These are phyloP conservation scores for Trifolium dubium DNA, from an alignment of 306 rosid species.

Conservation along the genomic window DNA sequence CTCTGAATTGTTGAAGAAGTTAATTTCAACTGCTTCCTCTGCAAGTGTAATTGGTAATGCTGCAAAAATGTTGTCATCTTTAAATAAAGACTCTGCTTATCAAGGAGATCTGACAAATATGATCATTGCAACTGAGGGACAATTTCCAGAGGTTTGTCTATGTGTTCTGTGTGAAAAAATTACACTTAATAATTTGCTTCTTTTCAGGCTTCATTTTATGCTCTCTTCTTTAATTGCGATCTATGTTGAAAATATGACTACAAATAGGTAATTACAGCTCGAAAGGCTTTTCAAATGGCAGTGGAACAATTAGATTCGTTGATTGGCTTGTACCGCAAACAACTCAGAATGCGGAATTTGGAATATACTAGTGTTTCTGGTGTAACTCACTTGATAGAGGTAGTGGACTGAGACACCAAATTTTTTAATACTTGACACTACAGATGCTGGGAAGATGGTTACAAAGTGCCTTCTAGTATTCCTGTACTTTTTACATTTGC, in stretches of 20 bases:
- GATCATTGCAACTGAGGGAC: slow-evolving; percentile 61
- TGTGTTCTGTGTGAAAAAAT: slow-evolving; percentile 29
- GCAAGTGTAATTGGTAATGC: slow-evolving; percentile 63
- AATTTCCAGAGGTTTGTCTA: slow-evolving; percentile 71
- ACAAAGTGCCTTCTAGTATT: slow-evolving; percentile 14
- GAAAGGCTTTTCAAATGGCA: slow-evolving; percentile 64
- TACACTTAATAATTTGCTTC: slow-evolving; percentile 23
- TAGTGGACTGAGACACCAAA: slow-evolving; percentile 43
- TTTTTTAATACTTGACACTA: slow-evolving; percentile 16
- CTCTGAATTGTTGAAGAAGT: slow-evolving; percentile 70
- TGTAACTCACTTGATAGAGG: slow-evolving; percentile 89
- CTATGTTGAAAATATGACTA: slow-evolving; percentile 32
- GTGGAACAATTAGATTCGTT: slow-evolving; percentile 69
- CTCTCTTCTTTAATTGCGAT: slow-evolving; percentile 16
- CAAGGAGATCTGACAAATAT: slow-evolving; percentile 71
- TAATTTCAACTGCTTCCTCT: slow-evolving; percentile 77
- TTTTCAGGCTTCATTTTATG: slow-evolving; percentile 22
- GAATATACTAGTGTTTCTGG: slow-evolving; percentile 84
- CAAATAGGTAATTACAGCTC: slow-evolving; percentile 66
- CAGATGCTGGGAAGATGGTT: slow-evolving; percentile 29
- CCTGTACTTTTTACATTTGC: slow-evolving; percentile 2
- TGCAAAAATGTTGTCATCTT: slow-evolving; percentile 76
- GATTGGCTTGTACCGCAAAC: slow-evolving; percentile 71
- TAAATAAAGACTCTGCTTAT: slow-evolving; percentile 82
- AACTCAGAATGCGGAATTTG: slow-evolving; percentile 67